Evolutionary conservation across 345 rosid genomes (phyloP), one percentile per base, ranked within the genome.

Genomic region (Cardiospermum halicacabum): DNA sequence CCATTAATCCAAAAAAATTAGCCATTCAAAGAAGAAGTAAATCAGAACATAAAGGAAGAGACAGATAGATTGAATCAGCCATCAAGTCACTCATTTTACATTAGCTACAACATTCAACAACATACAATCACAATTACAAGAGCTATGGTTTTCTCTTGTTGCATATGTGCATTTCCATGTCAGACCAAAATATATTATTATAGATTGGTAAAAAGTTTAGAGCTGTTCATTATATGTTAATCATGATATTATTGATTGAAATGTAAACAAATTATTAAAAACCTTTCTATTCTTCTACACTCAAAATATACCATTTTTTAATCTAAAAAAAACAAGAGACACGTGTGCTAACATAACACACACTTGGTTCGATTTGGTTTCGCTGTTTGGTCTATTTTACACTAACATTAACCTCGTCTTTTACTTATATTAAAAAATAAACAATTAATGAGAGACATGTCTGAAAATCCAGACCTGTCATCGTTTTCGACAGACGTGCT

Each of bases 21-120:
- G 49, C 16, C 15, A 31, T 57, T 13, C 74, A 68, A 45, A 72
- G 58, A 65, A 74, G 77, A 39, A 73, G 75, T 63, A 71, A 57
- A 68, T 63, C 75, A 48, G 77, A 68, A 10, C 75, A 76, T 53
- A 80, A 78, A 54, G 68, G 72, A 30, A 39, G 76, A 69, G 81
- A 82, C 58, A 72, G 81, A 64, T 77, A 67, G 69, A n/a, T n/a
- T n/a, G n/a, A n/a, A n/a, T n/a, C n/a, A n/a, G n/a, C n/a, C n/a
- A n/a, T n/a, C n/a, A n/a, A n/a, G n/a, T n/a, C n/a, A n/a, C n/a
- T n/a, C n/a, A n/a, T n/a, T n/a, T 3, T 18, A 19, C 21, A 7
- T n/a, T 16, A 18, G 22, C 21, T 0, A 1, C 50, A 40, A 40
- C 47, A 40, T 11, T 40, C 47, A 40, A 40, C 47, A 40, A n/a